Conservation (phyloP, 805 yeast genomes). For the Zygosaccharomyces pseudorouxii region DNA sequence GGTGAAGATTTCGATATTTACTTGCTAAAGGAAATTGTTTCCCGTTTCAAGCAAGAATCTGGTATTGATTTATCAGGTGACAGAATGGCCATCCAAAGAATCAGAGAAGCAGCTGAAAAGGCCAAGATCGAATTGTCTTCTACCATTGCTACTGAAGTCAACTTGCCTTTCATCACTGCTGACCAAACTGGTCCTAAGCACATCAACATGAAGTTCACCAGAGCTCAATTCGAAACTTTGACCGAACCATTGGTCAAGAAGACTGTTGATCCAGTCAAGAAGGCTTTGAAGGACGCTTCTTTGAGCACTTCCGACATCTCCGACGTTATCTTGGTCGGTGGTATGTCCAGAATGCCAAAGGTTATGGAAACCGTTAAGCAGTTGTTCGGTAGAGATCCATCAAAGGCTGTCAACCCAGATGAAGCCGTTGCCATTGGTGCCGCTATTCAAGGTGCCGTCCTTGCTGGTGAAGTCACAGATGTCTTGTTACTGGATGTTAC, state of each 20-base stretch:
- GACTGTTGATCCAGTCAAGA: conserved; percentile 72
- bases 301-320: conserved; percentile 63
- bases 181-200: conserved; percentile 73
- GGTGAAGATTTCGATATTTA: conserved; percentile 87
- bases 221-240: conserved; percentile 67
- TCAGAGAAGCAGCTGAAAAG: conserved; percentile 80
- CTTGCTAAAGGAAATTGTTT: conserved; percentile 77
- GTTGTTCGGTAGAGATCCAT: conserved; percentile 77
- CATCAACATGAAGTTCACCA: conserved; percentile 59
- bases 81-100: conserved; percentile 68
- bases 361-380: conserved; percentile 63
- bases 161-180: conserved; percentile 76
- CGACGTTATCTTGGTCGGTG: conserved; percentile 77
- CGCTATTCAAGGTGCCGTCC: conserved; percentile 95
- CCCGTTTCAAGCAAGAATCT: conserved; percentile 69
- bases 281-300: conserved; percentile 72
- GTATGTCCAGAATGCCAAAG: conserved; percentile 89
- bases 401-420: conserved; percentile 91
- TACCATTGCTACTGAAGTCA: conserved; percentile 60
- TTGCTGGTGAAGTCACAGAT: conserved; percentile 92
- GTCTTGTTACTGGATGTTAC: conserved; percentile 85
- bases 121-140: conserved; percentile 77
- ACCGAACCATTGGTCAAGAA: conserved; percentile 63
- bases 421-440: conserved; percentile 96
- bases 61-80: conserved; percentile 55